phyloP scores from a whole-genome alignment of 164 flowering plant genomes.

The Stephania yunnanensis region DNA sequence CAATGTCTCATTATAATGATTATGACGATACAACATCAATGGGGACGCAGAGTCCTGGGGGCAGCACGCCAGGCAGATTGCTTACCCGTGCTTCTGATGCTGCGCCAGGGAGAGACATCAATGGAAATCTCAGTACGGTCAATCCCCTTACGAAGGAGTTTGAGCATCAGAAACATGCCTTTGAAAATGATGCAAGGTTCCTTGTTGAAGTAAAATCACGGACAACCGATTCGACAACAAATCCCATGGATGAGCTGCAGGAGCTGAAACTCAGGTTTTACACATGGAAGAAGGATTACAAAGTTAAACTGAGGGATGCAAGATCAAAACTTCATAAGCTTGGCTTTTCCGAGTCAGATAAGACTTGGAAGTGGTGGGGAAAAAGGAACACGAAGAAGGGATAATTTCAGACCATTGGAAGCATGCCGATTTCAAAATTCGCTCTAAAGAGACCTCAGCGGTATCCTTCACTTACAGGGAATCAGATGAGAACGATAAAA shows the following conservation, averaged over 20 bases:
- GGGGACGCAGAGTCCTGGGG: slow-evolving; percentile 57
- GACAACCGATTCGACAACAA: slow-evolving; percentile 20
- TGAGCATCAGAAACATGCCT: slow-evolving; percentile 53
- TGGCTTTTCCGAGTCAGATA: slow-evolving; percentile 36
- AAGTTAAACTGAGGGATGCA: slow-evolving; percentile 50
- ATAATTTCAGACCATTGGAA: neutral
- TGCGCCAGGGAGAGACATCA: slow-evolving; percentile 29
- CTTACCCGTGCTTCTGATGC: slow-evolving; percentile 21
- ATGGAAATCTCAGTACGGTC: slow-evolving; percentile 35
- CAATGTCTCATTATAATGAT: slow-evolving; percentile 44
- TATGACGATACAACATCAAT: slow-evolving; percentile 49
- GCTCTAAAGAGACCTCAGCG: neutral
- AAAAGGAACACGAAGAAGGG: slow-evolving; percentile 27
- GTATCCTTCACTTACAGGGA: neutral
- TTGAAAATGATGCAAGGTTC: slow-evolving; percentile 62
- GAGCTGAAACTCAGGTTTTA: slow-evolving; percentile 56
- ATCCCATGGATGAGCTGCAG: slow-evolving; percentile 54
- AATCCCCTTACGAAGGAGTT: slow-evolving; percentile 56
- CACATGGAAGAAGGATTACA: slow-evolving; percentile 84
- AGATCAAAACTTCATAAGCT: slow-evolving; percentile 53
- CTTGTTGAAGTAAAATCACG: slow-evolving; percentile 42
- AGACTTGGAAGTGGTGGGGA: slow-evolving; percentile 68
- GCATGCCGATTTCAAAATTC: neutral
- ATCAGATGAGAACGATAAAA: neutral
- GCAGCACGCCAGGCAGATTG: slow-evolving; percentile 38